These are phyloP conservation scores for Triticum dicoccoides DNA, from an alignment of 176 grass and related monocot species.

Conservation along the genomic window DNA sequence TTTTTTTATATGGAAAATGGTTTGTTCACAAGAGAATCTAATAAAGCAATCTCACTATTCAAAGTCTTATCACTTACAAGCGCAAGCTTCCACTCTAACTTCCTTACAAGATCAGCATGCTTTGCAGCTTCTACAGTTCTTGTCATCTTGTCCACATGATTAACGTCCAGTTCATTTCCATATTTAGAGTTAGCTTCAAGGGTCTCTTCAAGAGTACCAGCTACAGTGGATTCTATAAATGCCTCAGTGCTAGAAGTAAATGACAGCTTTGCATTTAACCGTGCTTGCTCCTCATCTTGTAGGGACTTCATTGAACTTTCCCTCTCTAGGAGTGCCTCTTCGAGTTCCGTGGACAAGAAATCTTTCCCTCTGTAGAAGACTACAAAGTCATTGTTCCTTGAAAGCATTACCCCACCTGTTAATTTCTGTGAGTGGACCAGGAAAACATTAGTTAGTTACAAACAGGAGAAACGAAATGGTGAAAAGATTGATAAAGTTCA, in stretches of 20 bases:
- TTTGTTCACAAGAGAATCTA: background rate
- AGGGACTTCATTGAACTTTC: slow-evolving; percentile 72
- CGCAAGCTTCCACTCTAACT: slow-evolving; percentile 78
- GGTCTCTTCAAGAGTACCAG: slow-evolving; percentile 81
- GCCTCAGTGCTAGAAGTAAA: slow-evolving; percentile 34
- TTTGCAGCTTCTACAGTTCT: slow-evolving; percentile 68
- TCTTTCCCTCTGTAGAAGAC: slow-evolving; percentile 98
- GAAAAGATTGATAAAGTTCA: slow-evolving; percentile 4
- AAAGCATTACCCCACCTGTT: slow-evolving; percentile 85
- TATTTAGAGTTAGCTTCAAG: slow-evolving; percentile 67
- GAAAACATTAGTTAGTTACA: slow-evolving; percentile 27
- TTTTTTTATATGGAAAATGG: background rate
- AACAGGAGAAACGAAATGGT: slow-evolving; percentile 19
- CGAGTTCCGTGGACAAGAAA: slow-evolving; percentile 76
- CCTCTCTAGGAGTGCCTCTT: slow-evolving; percentile 70
- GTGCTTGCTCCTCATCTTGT: slow-evolving; percentile 81
- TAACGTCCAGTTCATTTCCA: slow-evolving; percentile 55
- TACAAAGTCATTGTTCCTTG: slow-evolving; percentile 85
- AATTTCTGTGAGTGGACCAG: slow-evolving; percentile 60
- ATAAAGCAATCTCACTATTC: slow-evolving; percentile 17
- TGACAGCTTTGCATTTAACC: slow-evolving; percentile 40
- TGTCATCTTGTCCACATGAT: slow-evolving; percentile 51
- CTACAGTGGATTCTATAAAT: slow-evolving; percentile 43
- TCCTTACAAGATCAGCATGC: slow-evolving; percentile 69
- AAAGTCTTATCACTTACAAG: slow-evolving; percentile 52